Evolutionary conservation across 2,329 filamentous ascomycete genomes (phyloP).

Genomic region (Pseudopyrenochaeta lycopersici): DNA sequence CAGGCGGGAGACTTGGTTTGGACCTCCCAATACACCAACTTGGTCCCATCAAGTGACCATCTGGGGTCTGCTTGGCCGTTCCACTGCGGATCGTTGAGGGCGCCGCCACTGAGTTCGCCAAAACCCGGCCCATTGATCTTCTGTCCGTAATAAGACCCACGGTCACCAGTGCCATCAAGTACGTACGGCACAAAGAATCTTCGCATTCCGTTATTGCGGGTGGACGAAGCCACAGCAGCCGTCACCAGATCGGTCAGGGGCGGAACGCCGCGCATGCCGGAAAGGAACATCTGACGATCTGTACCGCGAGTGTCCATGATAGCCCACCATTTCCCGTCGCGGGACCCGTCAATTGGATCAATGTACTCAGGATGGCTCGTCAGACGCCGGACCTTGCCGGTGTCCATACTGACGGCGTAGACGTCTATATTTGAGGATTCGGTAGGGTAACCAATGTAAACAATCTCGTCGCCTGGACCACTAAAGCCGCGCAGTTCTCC

Average conservation of each 20-base stretch:
- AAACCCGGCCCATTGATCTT: constrained; percentile 7
- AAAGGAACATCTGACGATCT: constrained; percentile 54
- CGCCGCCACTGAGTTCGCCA: too few species aligned
- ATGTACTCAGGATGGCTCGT: constrained; percentile 57
- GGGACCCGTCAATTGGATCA: constrained; percentile 55
- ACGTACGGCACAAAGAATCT: constrained; percentile 59
- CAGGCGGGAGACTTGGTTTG: not conserved
- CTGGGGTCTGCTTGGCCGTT: constrained; percentile 56
- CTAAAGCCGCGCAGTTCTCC: constrained; percentile 59
- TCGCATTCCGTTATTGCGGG: constrained; percentile 57
- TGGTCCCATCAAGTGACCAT: constrained; percentile 52
- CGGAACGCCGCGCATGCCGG: constrained; percentile 54
- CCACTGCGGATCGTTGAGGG: constrained; percentile 57
- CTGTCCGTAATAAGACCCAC: constrained; percentile 57
- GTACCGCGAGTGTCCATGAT: constrained; percentile 56
- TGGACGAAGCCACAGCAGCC: constrained; percentile 42
- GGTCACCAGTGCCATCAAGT: constrained; percentile 56
- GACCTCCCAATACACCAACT: constrained; percentile 49
- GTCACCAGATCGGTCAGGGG: constrained; percentile 50
- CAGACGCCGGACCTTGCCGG: constrained; percentile 54
- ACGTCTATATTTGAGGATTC: constrained; percentile 59
- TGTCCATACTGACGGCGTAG: constrained; percentile 53
- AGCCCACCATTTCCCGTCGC: constrained; percentile 56
- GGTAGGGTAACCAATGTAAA: constrained; percentile 51
- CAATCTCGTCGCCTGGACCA: constrained; percentile 53